These are phyloP conservation scores for Taphrina pruni DNA, from an alignment of 1,139 yeast genomes.

Conservation along the genomic window DNA sequence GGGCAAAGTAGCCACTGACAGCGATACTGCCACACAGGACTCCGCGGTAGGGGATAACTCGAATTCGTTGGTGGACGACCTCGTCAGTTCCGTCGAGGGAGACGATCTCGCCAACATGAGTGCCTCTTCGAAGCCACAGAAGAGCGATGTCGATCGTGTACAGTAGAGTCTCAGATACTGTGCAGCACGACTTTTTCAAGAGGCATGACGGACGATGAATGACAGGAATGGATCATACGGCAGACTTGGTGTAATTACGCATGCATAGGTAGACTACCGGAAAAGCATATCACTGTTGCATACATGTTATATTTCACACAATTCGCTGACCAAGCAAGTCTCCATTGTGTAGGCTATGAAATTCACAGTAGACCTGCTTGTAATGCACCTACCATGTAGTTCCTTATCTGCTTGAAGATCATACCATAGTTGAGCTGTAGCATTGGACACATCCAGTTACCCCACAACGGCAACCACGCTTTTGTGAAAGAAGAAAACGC, in stretches of 20 bases:
- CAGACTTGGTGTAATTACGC: no score
- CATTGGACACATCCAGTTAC: neutral
- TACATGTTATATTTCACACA: no score
- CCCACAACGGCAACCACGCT: neutral
- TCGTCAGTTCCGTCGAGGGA: constrained; percentile 28
- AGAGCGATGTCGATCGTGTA: constrained; percentile 13
- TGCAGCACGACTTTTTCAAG: neutral
- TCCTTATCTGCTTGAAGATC: no score
- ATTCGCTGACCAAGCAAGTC: no score
- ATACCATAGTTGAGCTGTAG: no score
- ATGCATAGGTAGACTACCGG: no score
- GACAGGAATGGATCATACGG: no score
- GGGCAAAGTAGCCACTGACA: constrained; percentile 35
- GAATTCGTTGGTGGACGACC: constrained; percentile 29
- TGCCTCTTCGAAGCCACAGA: constrained; percentile 25
- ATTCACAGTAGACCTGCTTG: no score
- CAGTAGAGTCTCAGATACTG: neutral
- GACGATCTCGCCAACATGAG: constrained; percentile 38
- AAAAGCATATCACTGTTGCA: no score
- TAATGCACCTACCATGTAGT: no score
- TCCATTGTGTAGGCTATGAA: no score
- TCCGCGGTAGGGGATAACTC: constrained; percentile 31
- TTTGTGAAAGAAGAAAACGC: neutral
- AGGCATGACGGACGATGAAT: neutral
- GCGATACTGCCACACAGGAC: constrained; percentile 19